Conservation (phyloP, 1,284 basidiomycete species). For the Cryptococcus floricola region DNA sequence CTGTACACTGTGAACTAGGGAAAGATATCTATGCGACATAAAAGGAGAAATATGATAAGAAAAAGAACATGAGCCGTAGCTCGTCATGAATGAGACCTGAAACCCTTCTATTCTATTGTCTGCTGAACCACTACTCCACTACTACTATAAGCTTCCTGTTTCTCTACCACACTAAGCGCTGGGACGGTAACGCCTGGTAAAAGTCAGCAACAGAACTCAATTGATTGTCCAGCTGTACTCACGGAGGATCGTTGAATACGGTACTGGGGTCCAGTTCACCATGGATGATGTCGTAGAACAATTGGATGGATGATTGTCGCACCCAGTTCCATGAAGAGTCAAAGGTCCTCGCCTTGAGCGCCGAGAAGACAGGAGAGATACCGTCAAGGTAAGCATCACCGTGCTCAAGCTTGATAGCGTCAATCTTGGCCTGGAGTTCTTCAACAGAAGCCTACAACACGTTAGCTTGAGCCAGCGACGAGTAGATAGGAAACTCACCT, state of each 20-base stretch:
- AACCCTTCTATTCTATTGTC: not conserved
- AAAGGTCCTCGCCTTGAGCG: constrained; percentile 93
- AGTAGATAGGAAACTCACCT: constrained; percentile 44
- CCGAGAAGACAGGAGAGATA: constrained; percentile 88
- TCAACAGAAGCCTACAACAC: constrained; percentile 39
- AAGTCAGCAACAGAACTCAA: not conserved
- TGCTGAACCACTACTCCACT: not conserved
- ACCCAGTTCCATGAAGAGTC: constrained; percentile 99
- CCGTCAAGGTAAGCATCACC: constrained; percentile 89
- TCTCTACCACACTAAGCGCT: constrained; percentile 1
- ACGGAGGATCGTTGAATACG: constrained; percentile 40
- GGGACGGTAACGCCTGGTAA: constrained; percentile 18
- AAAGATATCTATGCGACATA: constrained; percentile 18
- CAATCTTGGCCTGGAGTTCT: constrained; percentile 78
- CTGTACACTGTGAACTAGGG: not conserved
- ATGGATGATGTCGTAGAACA: constrained; percentile 98
- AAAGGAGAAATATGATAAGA: constrained; percentile 4
- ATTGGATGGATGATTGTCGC: constrained; percentile 86
- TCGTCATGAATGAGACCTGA: not conserved
- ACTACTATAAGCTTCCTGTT: not conserved
- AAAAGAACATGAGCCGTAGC: not conserved
- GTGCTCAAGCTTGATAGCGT: constrained; percentile 71
- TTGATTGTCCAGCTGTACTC: constrained; percentile 9
- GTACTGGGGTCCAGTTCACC: constrained; percentile 55
- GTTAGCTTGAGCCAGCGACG: not conserved